Evolutionary conservation across 345 rosid species (phyloP), one percentile per base, ranked within the genome.

Genomic region (Eutrema japonicum): DNA sequence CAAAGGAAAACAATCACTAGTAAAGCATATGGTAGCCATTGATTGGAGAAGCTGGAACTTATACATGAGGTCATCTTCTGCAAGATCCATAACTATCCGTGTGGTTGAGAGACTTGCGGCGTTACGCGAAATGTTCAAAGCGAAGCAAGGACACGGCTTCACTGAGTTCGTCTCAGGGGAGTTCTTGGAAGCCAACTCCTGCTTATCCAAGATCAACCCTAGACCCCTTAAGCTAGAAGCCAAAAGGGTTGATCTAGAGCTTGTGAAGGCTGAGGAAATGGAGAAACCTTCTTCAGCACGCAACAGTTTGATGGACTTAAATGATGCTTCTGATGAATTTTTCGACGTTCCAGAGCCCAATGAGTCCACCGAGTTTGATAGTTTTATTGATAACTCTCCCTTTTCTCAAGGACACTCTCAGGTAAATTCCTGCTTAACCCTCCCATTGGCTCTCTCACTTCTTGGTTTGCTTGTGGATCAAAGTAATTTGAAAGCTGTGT

Each of bases 61-160:
- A 61, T 85, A 86, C 74, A 60, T 87, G 29, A 78, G 80, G 11
- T 91, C 89, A 54, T 70, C 97, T 12, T 82, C 89, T 36, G 82
- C 87, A 63, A 82, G 96, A 80, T 68, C 89, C 22, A 80, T 88
- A 55, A 92, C 98, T 36, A 89, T 90, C 55, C 76, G 85, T 53
- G 82, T 87, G 93, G 90, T 95, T 47, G 97, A 88, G 80, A 85
- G 92, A 74, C 81, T 95, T 77, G 96, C 97, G 73, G 99, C 99
- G 0, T 61, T 95, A 38, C 80, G 97, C 29, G 99, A 92, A 81
- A 61, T 92, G 83, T 90, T 86, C 70, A 75, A 55, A 75, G 83
- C 91, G 18, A 89, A 85, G 70, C 82, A 79, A 58, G 92, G 89
- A 36, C 80, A 80, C 0, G 79, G 64, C 63, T 77, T 85, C 36